Evolutionary conservation across 1,284 basidiomycete genomes (phyloP), one percentile per base, ranked within the genome.

Genomic region (Kwoniella shivajii): DNA sequence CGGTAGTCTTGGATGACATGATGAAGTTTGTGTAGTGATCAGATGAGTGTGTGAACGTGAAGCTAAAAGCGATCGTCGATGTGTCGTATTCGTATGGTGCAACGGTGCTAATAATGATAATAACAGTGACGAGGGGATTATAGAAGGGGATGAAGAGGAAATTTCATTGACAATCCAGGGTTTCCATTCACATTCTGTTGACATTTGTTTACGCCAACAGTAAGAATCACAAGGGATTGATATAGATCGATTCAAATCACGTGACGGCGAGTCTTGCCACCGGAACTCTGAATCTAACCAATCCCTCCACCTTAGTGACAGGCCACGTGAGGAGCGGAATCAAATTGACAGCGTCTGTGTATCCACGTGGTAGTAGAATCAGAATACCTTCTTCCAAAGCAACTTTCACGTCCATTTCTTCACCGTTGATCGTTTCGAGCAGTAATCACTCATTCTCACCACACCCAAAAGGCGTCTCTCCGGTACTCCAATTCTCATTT

Each of bases 1-100:
- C 74, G 10, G 74, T 76, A 48, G 69, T 64, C 56, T 77, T 75
- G 45, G 74, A 71, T 30, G 73, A 75, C 76, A 78, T 78, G 20
- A 10, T 63, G 31, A 9, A n/a, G 27, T 47, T 10, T 24, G 20
- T 47, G 16, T 10, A n/a, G 22, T 34, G 14, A 20, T 34, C 20
- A 18, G 20, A n/a, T 45, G 10, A 30, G 30, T 36, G 31, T 34
- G 18, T 39, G 7, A n/a, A 10, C n/a, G 33, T 18, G 38, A 39
- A 9, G 37, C 10, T 18, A n/a, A 38, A 6, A 6, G 10, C 6
- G 10, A 38, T 9, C n/a, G 10, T 38, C 10, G 6, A 38, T 38
- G 6, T 6, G 37, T 13, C 37, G 10, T 14, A 47, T 47, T 13
- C 14, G 11, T 14, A 29, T 45, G 24, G 31, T 43, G 24, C 14